A percentile compares a stretch with the other conserved stretches of the same genome.
These are phyloP conservation scores for Zancudomyces culisetae DNA, from an alignment of 371 early-diverging fungal species.

Conservation along the genomic window DNA sequence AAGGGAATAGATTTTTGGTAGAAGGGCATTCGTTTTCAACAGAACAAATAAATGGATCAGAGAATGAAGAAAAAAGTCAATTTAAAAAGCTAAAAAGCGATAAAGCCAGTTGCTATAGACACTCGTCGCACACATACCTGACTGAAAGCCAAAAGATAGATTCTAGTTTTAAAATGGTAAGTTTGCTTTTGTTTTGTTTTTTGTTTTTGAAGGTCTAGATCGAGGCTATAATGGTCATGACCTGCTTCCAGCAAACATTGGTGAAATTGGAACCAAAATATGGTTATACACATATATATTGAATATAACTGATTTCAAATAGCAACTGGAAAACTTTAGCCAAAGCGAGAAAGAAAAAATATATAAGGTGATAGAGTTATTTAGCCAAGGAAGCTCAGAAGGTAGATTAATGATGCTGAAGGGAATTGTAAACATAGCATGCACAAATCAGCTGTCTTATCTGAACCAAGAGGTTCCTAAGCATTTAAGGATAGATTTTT, in stretches of 20 bases:
- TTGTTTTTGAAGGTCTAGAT: background rate
- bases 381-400: slow-evolving; percentile 20
- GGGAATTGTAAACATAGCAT: slow-evolving; percentile 50
- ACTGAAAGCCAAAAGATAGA: slow-evolving; percentile 14
- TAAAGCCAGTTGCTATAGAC: slow-evolving; percentile 22
- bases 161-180: background rate
- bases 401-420: slow-evolving; percentile 39
- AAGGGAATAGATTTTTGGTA: too few relatives aligned
- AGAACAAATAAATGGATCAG: too few relatives aligned
- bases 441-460: slow-evolving; percentile 61
- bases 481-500: slow-evolving; percentile 59
- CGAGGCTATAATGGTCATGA: background rate
- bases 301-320: background rate
- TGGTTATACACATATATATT: background rate
- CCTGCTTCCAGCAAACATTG: background rate
- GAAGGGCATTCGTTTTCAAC: too few relatives aligned
- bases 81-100: too few relatives aligned
- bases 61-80: too few relatives aligned
- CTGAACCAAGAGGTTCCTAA: slow-evolving; percentile 43
- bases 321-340: background rate
- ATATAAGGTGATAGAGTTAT: background rate
- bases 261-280: background rate
- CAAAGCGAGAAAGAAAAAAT: too few relatives aligned
- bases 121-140: slow-evolving; percentile 18
- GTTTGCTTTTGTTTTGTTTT: background rate